Conservation (phyloP, 306 rosid genomes). For the Fagus crenata region DNA sequence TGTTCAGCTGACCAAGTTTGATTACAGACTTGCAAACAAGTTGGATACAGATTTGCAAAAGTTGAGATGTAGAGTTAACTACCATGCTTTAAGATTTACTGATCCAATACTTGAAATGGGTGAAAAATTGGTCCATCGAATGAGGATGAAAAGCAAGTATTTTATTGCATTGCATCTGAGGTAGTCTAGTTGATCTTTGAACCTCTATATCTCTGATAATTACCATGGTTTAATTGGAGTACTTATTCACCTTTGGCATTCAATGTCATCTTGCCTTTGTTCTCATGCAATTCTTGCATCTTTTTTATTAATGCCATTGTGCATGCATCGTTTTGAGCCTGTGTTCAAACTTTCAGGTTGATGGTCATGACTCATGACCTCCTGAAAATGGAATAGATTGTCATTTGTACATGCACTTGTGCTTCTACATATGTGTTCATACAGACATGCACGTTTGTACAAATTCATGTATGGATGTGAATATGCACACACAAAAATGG, state of each 20-base stretch:
- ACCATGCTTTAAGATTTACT: slow-evolving; percentile 89
- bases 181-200: slow-evolving; percentile 41
- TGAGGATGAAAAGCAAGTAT: slow-evolving; percentile 83
- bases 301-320: not conserved
- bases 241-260: not conserved
- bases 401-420: not conserved
- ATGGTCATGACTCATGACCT: not conserved
- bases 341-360: not conserved
- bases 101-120: slow-evolving; percentile 72
- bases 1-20: slow-evolving; percentile 90
- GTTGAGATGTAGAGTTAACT: slow-evolving; percentile 93
- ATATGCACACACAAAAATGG: not conserved
- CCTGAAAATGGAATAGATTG: not conserved
- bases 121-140: slow-evolving; percentile 62
- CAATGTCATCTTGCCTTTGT: not conserved
- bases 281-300: not conserved
- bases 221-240: slow-evolving; percentile 13
- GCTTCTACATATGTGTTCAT: not conserved
- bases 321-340: not conserved
- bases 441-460: slow-evolving; percentile 1
- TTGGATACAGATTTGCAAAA: slow-evolving; percentile 85
- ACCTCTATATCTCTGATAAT: slow-evolving; percentile 19
- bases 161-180: slow-evolving; percentile 89
- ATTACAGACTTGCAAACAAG: slow-evolving; percentile 96
- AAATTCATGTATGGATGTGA: not conserved